Evolutionary conservation across 208 protist genomes (phyloP).

Genomic region (Trypanosoma lewisi): DNA sequence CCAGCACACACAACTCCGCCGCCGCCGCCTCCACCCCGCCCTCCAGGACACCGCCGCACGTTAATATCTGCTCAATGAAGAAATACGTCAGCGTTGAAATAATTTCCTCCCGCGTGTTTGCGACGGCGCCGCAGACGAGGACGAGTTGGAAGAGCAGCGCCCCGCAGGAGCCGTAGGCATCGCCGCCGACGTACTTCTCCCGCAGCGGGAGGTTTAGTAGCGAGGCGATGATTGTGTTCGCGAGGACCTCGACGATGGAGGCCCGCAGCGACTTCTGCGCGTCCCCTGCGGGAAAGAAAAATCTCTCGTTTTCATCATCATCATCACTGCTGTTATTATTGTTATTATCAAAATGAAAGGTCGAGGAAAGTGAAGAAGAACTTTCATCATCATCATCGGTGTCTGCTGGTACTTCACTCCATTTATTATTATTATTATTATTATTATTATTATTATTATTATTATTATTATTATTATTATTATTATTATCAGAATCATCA

Average conservation of each 20-base stretch:
- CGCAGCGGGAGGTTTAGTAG: slow-evolving; percentile 48
- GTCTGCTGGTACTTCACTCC: too few species aligned
- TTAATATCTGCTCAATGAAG: slow-evolving; percentile 59
- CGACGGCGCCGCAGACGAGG: slow-evolving; percentile 46
- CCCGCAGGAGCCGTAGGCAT: slow-evolving; percentile 75
- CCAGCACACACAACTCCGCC: not conserved
- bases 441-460: not conserved
- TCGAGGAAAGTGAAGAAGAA: not conserved
- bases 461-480: too few species aligned
- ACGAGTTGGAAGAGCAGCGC: slow-evolving; percentile 82
- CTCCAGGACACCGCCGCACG: slow-evolving; percentile 34
- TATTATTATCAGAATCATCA: not conserved
- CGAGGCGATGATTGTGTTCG: slow-evolving; percentile 49
- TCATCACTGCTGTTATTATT: too few species aligned
- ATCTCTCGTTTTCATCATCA: not conserved
- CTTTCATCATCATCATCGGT: not conserved
- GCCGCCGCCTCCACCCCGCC: not conserved
- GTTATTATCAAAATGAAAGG: too few species aligned
- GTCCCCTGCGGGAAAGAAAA: too few species aligned
- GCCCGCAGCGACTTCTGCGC: not conserved
- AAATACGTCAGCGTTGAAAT: slow-evolving; percentile 58
- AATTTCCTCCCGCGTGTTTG: slow-evolving; percentile 39
- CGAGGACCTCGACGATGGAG: slow-evolving; percentile 44
- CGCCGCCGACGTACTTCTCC: slow-evolving; percentile 41
- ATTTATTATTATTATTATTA: not conserved